Conservation (phyloP, 2,329 filamentous ascomycete species). For the Aspergillus clavatus region DNA sequence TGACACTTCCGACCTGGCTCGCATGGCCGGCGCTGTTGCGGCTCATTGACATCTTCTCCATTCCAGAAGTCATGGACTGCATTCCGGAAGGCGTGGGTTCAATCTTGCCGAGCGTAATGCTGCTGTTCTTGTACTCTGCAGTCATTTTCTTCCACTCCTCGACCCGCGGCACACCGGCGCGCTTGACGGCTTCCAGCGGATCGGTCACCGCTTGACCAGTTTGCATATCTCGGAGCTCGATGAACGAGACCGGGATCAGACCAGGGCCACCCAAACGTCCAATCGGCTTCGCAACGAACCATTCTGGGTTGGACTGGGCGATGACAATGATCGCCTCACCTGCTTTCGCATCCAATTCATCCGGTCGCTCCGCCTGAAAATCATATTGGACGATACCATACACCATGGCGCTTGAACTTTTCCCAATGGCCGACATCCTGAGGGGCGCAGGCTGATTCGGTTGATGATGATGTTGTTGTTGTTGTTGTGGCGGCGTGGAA, state of each 20-base stretch:
- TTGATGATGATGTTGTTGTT: no score
- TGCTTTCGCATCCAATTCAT: slow-evolving; percentile 90
- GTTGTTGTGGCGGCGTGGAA: slow-evolving; percentile 9
- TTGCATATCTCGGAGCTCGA: slow-evolving; percentile 92
- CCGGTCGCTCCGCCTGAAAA: slow-evolving; percentile 89
- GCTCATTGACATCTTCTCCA: slow-evolving; percentile 75
- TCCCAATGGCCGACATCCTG: slow-evolving; percentile 47
- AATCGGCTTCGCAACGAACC: slow-evolving; percentile 99
- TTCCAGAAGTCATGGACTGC: slow-evolving; percentile 61
- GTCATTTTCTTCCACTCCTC: slow-evolving; percentile 99
- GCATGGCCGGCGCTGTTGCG: slow-evolving; percentile 48
- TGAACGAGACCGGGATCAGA: slow-evolving; percentile 91
- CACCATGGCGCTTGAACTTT: slow-evolving; percentile 72
- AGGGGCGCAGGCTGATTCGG: slow-evolving; percentile 25
- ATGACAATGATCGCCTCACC: slow-evolving; percentile 98
- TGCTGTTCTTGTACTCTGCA: slow-evolving; percentile 98
- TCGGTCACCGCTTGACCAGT: slow-evolving; percentile 78
- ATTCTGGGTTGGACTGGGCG: slow-evolving; percentile 95
- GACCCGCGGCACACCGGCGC: slow-evolving; percentile 86
- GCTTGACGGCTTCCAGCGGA: slow-evolving; percentile 75
- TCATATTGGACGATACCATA: slow-evolving; percentile 97
- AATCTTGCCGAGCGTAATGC: slow-evolving; percentile 91
- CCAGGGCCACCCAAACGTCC: slow-evolving; percentile 91
- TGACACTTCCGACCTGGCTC: slow-evolving; percentile 46
- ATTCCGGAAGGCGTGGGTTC: slow-evolving; percentile 46